phyloP scores from a whole-genome alignment of 805 yeast species.

The Kodamaea kaohsiungensis region DNA sequence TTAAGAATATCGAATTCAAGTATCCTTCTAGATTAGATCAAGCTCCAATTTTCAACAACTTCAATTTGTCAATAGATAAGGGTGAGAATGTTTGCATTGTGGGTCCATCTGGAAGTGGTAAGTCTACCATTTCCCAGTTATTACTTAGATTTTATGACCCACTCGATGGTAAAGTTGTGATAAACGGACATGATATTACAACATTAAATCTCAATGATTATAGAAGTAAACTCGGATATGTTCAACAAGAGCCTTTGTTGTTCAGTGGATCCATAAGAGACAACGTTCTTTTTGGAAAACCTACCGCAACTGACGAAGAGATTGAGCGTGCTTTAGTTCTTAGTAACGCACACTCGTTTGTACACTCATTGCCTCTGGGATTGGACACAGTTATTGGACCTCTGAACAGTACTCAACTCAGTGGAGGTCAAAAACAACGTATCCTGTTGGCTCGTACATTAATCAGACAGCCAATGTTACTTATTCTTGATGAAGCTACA shows the following conservation, averaged over 20 bases:
- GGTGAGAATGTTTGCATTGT: constrained; percentile 93
- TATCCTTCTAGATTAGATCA: constrained; percentile 81
- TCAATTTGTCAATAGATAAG: constrained; percentile 61
- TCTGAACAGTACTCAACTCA: constrained; percentile 63
- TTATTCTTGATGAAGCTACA: constrained; percentile 91
- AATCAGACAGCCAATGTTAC: constrained; percentile 72
- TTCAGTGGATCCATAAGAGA: constrained; percentile 85
- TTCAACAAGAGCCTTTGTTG: constrained; percentile 88
- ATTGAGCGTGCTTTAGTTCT: constrained; percentile 58
- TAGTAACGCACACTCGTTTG: constrained; percentile 74
- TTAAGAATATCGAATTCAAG: constrained; percentile 63
- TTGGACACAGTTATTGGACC: constrained; percentile 84
- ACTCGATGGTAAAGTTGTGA: constrained; percentile 55
- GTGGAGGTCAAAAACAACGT: constrained; percentile 95
- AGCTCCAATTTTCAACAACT: constrained; percentile 59
- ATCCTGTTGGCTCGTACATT: constrained; percentile 89
- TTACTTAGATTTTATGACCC: constrained; percentile 86
- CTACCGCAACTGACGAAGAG: constrained; percentile 57
- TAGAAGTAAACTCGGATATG: constrained; percentile 80
- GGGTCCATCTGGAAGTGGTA: constrained; percentile 97
- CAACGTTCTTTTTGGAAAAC: constrained; percentile 76
- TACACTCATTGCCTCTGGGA: constrained; percentile 76
- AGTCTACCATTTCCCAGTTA: constrained; percentile 82
- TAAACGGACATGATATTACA: constrained; percentile 65
- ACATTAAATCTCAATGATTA: constrained; percentile 70